A percentile compares a stretch with the other conserved stretches of the same genome.
Conservation (phyloP, 2,329 filamentous ascomycete species). For the Fulvia fulva region DNA sequence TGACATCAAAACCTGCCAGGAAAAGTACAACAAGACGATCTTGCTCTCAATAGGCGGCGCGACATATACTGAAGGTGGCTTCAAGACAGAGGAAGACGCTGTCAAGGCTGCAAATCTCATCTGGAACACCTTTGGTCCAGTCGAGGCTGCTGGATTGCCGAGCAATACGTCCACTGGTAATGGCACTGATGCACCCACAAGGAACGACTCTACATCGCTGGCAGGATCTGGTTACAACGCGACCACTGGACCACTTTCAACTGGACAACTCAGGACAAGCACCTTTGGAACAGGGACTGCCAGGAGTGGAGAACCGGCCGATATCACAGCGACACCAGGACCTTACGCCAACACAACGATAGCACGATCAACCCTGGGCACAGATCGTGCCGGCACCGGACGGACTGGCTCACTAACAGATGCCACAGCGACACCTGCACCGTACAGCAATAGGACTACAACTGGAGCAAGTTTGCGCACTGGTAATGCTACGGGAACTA, state of each 20-base stretch:
- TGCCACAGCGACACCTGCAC: background rate
- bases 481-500: background rate
- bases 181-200: background rate
- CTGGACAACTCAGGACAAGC: background rate
- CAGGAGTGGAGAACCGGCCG: background rate
- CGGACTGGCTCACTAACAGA: background rate
- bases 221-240: background rate
- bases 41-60: constrained; percentile 68
- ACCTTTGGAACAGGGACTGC: background rate
- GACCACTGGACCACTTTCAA: background rate
- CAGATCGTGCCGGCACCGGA: background rate
- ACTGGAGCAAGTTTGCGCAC: background rate
- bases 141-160: background rate
- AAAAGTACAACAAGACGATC: constrained; percentile 62
- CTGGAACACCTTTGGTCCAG: constrained; percentile 68
- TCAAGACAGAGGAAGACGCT: constrained; percentile 52
- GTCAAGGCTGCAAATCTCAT: constrained; percentile 56
- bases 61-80: constrained; percentile 66
- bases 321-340: background rate
- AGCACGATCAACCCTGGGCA: background rate
- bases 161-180: background rate
- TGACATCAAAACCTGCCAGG: constrained; percentile 58
- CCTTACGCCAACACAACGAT: background rate
- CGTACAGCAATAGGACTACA: background rate
- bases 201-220: background rate